phyloP scores from a whole-genome alignment of 371 early-diverging fungal genomes.

The Encephalitozoon romaleae region DNA sequence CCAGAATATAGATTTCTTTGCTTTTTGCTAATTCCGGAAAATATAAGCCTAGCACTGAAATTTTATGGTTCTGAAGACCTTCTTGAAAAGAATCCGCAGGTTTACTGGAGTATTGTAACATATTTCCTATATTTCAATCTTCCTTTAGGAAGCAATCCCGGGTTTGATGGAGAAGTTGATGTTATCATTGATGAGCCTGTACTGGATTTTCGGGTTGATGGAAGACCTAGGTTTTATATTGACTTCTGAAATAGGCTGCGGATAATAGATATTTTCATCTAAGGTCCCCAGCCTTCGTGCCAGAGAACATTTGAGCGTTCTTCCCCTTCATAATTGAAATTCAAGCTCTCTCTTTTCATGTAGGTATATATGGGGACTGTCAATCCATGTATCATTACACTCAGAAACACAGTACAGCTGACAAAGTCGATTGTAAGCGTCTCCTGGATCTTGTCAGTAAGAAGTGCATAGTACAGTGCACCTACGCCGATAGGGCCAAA shows the following conservation, averaged over 20 bases:
- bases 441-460: conserved; percentile 36
- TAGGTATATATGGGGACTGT: conserved; percentile 41
- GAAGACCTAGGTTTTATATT: not conserved
- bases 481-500: conserved; percentile 85
- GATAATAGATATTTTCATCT: not conserved
- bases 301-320: not conserved
- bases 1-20: not conserved
- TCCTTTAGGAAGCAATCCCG: not conserved
- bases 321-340: not conserved
- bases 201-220: not conserved
- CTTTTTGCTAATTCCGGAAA: not conserved
- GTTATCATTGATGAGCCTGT: not conserved
- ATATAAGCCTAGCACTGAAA: not conserved
- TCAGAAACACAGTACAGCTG: conserved; percentile 45
- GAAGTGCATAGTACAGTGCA: conserved; percentile 65
- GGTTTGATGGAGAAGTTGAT: not conserved
- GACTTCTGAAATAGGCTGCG: not conserved
- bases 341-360: not conserved
- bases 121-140: conserved; percentile 14
- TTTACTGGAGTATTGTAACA: not conserved
- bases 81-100: not conserved
- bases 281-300: not conserved
- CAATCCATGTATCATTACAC: conserved; percentile 49
- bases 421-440: conserved; percentile 36
- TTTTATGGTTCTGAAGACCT: not conserved